Conservation (phyloP, 345 rosid genomes). For the Citrus sp. region DNA sequence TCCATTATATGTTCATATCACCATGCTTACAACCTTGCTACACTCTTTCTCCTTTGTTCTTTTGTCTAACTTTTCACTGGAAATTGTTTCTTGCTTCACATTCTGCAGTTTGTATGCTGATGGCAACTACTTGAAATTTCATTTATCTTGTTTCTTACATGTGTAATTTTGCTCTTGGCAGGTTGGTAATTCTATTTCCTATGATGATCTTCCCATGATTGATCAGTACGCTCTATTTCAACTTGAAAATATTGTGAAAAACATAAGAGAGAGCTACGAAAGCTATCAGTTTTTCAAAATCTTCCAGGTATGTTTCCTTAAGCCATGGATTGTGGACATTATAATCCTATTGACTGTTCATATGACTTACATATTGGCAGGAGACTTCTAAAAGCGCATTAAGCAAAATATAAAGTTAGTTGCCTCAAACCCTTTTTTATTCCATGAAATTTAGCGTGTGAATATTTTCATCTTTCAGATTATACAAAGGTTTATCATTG, state of each 20-base stretch:
- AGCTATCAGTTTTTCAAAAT: constrained; percentile 85
- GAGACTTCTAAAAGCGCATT: not conserved
- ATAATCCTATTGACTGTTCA: not conserved
- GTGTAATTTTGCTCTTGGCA: constrained; percentile 33
- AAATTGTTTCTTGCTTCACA: not conserved
- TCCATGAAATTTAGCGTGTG: not conserved
- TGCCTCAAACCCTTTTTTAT: not conserved
- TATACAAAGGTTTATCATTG: constrained; percentile 78
- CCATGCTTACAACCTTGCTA: not conserved
- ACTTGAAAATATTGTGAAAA: constrained; percentile 77
- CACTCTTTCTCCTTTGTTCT: not conserved
- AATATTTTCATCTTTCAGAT: constrained; percentile 46
- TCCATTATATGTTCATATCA: not conserved
- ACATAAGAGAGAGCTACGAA: constrained; percentile 70
- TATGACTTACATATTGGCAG: not conserved
- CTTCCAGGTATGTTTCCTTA: constrained; percentile 59
- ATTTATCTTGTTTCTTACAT: not conserved
- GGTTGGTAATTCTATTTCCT: constrained; percentile 69
- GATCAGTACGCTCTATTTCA: constrained; percentile 88
- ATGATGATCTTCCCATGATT: constrained; percentile 78
- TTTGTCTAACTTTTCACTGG: not conserved
- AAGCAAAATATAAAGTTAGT: not conserved
- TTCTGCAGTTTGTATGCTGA: not conserved
- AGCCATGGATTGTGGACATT: not conserved
- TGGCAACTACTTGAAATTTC: not conserved